Evolutionary conservation across 2,329 filamentous ascomycete species (phyloP).

Genomic region (Alternaria longipes): DNA sequence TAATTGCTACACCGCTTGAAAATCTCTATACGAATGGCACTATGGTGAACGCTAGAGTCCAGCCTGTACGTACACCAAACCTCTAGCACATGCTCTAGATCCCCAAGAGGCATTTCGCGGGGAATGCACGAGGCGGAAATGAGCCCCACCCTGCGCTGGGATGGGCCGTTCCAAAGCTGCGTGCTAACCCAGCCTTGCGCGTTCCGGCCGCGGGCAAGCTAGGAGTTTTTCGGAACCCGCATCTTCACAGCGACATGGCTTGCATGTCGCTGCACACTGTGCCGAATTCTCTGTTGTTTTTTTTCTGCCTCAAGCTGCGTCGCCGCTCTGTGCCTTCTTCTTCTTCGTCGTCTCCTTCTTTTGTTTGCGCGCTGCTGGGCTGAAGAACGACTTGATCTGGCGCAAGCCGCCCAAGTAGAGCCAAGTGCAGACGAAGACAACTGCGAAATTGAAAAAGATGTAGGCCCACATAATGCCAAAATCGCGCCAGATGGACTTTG

Average conservation of each 20-base stretch:
- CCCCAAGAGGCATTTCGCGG: slow-evolving; percentile 31
- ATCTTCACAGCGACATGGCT: slow-evolving; percentile 14
- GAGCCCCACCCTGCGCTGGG: slow-evolving; percentile 21
- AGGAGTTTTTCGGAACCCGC: slow-evolving; percentile 36
- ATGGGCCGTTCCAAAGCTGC: slow-evolving; percentile 9
- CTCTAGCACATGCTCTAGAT: slow-evolving; percentile 26
- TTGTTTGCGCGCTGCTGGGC: slow-evolving; percentile 44
- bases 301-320: slow-evolving; percentile 18
- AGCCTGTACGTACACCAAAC: slow-evolving; percentile 14
- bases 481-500: slow-evolving; percentile 70
- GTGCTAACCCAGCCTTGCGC: slow-evolving; percentile 13
- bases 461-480: slow-evolving; percentile 65
- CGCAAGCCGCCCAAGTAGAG: slow-evolving; percentile 59
- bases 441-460: slow-evolving; percentile 69
- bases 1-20: slow-evolving; percentile 2
- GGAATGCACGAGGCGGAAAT: slow-evolving; percentile 31
- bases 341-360: slow-evolving; percentile 41
- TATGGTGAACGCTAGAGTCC: not conserved
- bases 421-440: slow-evolving; percentile 64
- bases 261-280: slow-evolving; percentile 14
- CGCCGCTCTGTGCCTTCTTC: slow-evolving; percentile 25
- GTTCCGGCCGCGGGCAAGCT: slow-evolving; percentile 40
- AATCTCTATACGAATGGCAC: not conserved
- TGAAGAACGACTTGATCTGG: slow-evolving; percentile 49
- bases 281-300: slow-evolving; percentile 19